Percentiles rank a stretch among this genome's conserved stretches.
phyloP scores from a whole-genome alignment of 1,139 yeast species.

The Yamadazyma diospyri region DNA sequence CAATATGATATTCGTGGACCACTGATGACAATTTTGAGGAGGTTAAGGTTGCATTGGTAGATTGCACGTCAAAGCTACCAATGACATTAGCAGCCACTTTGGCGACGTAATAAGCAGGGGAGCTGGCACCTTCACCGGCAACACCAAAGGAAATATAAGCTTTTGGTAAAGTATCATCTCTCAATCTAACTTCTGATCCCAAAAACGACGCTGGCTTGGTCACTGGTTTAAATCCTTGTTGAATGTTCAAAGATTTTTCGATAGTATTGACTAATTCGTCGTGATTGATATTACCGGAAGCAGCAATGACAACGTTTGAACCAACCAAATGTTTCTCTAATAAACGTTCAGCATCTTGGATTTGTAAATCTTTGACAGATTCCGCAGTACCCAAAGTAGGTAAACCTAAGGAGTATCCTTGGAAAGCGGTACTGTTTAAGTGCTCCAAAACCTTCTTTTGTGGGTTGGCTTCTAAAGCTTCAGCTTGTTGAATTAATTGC shows the following conservation, averaged over 20 bases:
- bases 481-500: constrained; percentile 37
- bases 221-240: constrained; percentile 55
- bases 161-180: constrained; percentile 82
- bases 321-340: constrained; percentile 55
- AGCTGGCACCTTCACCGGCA: constrained; percentile 60
- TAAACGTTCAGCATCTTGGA: constrained; percentile 56
- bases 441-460: constrained; percentile 60
- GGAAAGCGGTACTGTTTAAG: constrained; percentile 78
- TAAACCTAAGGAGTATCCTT: constrained; percentile 73
- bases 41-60: constrained; percentile 60
- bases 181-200: constrained; percentile 82
- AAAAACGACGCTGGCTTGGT: constrained; percentile 57
- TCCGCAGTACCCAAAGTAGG: constrained; percentile 74
- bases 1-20: constrained; percentile 68
- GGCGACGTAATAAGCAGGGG: constrained; percentile 66
- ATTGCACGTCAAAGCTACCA: constrained; percentile 54
- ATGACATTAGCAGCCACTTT: constrained; percentile 71
- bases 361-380: constrained; percentile 53
- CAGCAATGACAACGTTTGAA: constrained; percentile 65
- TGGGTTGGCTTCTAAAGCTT: constrained; percentile 45
- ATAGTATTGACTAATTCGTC: constrained; percentile 64
- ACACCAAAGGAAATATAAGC: constrained; percentile 76
- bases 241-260: constrained; percentile 45
- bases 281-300: constrained; percentile 70
- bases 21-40: constrained; percentile 83